Evolutionary conservation across 2,329 filamentous ascomycete species (phyloP).

Genomic region (Fusarium compactum): DNA sequence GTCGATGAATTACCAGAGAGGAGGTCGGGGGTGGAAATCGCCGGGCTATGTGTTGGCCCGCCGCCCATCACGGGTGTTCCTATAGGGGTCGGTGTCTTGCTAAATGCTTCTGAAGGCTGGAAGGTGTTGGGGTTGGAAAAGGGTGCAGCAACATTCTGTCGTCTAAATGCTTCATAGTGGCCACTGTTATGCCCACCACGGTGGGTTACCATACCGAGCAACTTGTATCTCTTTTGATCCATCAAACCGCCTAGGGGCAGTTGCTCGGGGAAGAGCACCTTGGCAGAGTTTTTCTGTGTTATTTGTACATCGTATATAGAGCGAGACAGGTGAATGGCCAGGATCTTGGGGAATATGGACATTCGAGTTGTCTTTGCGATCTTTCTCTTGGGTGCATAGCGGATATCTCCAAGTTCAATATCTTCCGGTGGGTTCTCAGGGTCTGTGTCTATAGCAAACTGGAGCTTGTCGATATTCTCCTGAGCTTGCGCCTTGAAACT

Average conservation of each 20-base stretch:
- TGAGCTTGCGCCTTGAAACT: constrained; percentile 64
- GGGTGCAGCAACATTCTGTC: constrained; percentile 82
- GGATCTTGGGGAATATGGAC: constrained; percentile 86
- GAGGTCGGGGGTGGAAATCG: constrained; percentile 62
- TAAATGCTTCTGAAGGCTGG: constrained; percentile 79
- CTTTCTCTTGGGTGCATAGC: constrained; percentile 80
- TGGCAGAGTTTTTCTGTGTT: constrained; percentile 94
- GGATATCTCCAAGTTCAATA: constrained; percentile 79
- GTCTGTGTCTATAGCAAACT: constrained; percentile 78
- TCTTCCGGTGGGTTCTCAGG: constrained; percentile 82
- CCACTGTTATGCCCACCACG: constrained; percentile 96
- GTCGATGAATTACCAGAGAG: constrained; percentile 54
- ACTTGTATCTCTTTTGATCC: constrained; percentile 81
- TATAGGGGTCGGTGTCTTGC: constrained; percentile 67
- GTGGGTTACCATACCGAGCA: constrained; percentile 90
- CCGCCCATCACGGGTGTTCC: constrained; percentile 62
- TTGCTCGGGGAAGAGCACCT: constrained; percentile 91
- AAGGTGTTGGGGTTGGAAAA: constrained; percentile 87
- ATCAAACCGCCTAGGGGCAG: constrained; percentile 84
- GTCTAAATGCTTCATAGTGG: constrained; percentile 95
- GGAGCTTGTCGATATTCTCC: constrained; percentile 73
- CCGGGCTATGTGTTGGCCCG: constrained; percentile 56
- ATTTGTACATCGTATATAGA: constrained; percentile 87
- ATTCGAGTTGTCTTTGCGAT: constrained; percentile 92
- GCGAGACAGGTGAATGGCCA: constrained; percentile 91